Evolutionary conservation across 148 eudicot genomes (phyloP).

Genomic region (Vaccinium corymbosum): DNA sequence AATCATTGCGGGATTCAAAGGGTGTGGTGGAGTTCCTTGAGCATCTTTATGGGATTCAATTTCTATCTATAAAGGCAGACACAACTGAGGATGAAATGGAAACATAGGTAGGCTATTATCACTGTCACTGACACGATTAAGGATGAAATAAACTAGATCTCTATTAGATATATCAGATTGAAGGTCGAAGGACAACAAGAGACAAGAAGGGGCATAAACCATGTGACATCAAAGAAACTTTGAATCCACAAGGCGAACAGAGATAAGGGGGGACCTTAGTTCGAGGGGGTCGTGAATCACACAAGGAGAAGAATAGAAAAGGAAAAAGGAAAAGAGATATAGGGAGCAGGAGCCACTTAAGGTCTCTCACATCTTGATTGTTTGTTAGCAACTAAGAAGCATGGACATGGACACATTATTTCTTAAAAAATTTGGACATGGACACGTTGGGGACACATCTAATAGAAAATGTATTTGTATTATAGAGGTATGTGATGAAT

Average conservation of each 20-base stretch:
- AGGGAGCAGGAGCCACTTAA: not conserved
- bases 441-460: no score
- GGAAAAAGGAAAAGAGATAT: not conserved
- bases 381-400: not conserved
- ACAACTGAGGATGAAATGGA: not conserved
- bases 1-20: not conserved
- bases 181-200: not conserved
- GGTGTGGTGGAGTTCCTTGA: not conserved
- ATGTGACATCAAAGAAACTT: not conserved
- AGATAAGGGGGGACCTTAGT: not conserved
- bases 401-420: no score
- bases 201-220: not conserved
- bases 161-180: not conserved
- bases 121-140: not conserved
- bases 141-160: not conserved
- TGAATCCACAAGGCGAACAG: not conserved
- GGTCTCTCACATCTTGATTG: not conserved
- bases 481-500: no score
- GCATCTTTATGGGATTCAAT: not conserved
- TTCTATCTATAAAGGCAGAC: not conserved
- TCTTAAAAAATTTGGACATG: no score
- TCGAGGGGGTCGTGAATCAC: not conserved
- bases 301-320: not conserved
- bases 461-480: no score
- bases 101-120: not conserved